These are phyloP conservation scores for Ustilago curta DNA, from an alignment of 1,284 basidiomycete genomes.

Conservation along the genomic window DNA sequence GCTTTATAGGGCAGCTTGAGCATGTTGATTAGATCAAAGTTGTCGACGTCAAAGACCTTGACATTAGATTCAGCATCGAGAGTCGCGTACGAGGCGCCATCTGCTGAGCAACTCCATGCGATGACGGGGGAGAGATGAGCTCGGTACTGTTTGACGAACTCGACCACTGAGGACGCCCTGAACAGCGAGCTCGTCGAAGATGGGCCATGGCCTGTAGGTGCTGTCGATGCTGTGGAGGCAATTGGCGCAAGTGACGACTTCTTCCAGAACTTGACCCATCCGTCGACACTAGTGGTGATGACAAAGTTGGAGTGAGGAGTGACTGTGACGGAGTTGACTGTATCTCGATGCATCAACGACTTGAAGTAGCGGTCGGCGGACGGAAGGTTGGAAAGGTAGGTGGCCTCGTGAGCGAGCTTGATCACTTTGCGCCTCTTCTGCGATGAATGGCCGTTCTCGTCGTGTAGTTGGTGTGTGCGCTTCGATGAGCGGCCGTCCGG, in stretches of 20 bases:
- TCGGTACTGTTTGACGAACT: constrained; percentile 73
- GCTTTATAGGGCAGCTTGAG: constrained; percentile 76
- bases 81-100: constrained; percentile 91
- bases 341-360: constrained; percentile 98
- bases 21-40: constrained; percentile 99
- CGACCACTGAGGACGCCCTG: constrained; percentile 61
- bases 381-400: constrained; percentile 92
- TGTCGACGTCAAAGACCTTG: constrained; percentile 96
- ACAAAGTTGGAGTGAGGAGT: constrained; percentile 76
- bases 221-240: constrained; percentile 90
- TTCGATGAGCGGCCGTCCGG: constrained; percentile 8
- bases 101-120: constrained; percentile 85
- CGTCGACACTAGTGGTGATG: constrained; percentile 93
- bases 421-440: constrained; percentile 37
- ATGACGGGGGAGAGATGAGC: constrained; percentile 86
- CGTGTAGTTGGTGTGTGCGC: constrained; percentile 7
- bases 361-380: constrained; percentile 93
- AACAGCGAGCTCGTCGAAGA: constrained; percentile 18
- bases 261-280: constrained; percentile 98
- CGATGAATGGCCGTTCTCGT: neutral
- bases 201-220: neutral
- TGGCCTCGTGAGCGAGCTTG: constrained; percentile 77
- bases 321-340: constrained; percentile 82
- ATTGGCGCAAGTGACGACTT: constrained; percentile 83
- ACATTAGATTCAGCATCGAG: constrained; percentile 72